phyloP scores from a whole-genome alignment of 805 yeast species.

The Saturnispora ahearnii region DNA sequence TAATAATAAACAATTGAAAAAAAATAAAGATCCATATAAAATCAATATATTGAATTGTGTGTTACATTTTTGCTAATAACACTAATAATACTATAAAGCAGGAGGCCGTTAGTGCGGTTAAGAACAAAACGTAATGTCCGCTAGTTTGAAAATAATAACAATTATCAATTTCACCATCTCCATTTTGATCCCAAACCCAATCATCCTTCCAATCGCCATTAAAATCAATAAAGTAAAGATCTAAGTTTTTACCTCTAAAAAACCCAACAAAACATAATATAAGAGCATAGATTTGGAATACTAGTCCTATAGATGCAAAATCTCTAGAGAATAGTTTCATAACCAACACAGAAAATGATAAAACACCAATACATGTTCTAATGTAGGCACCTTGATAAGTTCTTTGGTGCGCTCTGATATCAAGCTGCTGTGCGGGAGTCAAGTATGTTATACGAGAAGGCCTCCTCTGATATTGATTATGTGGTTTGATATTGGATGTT shows the following conservation, averaged over 20 bases:
- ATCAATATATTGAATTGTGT: background rate
- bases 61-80: slow-evolving; percentile 36
- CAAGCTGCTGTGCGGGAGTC: slow-evolving; percentile 36
- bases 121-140: slow-evolving; percentile 49
- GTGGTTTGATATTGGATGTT: background rate
- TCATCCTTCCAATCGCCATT: slow-evolving; percentile 18
- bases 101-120: slow-evolving; percentile 40
- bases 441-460: slow-evolving; percentile 30
- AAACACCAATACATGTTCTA: slow-evolving; percentile 59
- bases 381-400: slow-evolving; percentile 82
- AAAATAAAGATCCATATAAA: background rate
- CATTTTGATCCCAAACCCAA: slow-evolving; percentile 12
- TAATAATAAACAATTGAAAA: background rate
- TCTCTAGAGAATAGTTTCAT: slow-evolving; percentile 56
- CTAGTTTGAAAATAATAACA: slow-evolving; percentile 43
- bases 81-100: slow-evolving; percentile 46
- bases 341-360: slow-evolving; percentile 56
- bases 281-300: slow-evolving; percentile 54
- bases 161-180: slow-evolving; percentile 11
- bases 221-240: slow-evolving; percentile 26
- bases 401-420: slow-evolving; percentile 63
- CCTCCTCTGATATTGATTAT: slow-evolving; percentile 12
- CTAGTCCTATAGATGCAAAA: slow-evolving; percentile 57
- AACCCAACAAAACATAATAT: slow-evolving; percentile 34
- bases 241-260: slow-evolving; percentile 24